Base-by-base conservation (phyloP, 2,329 filamentous ascomycete genomes). In the Raffaelea ambrosiae region DNA sequence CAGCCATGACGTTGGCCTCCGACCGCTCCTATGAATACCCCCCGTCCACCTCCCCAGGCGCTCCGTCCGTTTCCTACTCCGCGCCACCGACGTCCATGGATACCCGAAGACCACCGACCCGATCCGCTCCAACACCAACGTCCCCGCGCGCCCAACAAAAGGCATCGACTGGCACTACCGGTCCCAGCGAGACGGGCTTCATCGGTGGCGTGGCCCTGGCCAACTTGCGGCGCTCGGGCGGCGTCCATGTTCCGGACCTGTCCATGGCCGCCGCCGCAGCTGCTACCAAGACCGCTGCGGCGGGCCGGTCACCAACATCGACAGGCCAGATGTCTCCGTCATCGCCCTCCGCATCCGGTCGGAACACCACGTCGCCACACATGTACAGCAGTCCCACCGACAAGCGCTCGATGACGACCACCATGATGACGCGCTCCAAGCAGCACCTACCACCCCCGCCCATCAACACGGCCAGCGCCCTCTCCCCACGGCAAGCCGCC, bases 181-280 rank as follows among this genome's bases (percentile, higher is more conserved):
- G n/a, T n/a, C 16, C 22, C 7, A 63, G 26, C 31, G 48, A 66
- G 21, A 66, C 68, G 1, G 66, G 71, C 13, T 80, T 80, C 55
- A 72, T 80, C 44, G 76, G 77, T 16, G 77, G 77, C 3, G 60
- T 76, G 13, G 74, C 76, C 3, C 59, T 79, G 49, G 64, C 67
- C 53, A 77, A 79, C 42, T 72, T 73, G 41, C 69, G 69, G 19
- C 66, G 69, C 40, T 21, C 21, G 3, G 33, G 38, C 4, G 68
- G 40, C 49, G 21, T 4, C 11, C 9, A 5, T 10, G 9, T 40
- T 5, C 54, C 60, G 39, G 54, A 56, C 10, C 45, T 49, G 4
- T 41, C 36, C 3, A 46, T 47, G 26, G 47, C 44, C 10, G 54
- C 54, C 46, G 21, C 60, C 58, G 46, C 53, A 44, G 11, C 51